Conservation (phyloP, 768 basidiomycete species). For the Pleurotus eryngii region DNA sequence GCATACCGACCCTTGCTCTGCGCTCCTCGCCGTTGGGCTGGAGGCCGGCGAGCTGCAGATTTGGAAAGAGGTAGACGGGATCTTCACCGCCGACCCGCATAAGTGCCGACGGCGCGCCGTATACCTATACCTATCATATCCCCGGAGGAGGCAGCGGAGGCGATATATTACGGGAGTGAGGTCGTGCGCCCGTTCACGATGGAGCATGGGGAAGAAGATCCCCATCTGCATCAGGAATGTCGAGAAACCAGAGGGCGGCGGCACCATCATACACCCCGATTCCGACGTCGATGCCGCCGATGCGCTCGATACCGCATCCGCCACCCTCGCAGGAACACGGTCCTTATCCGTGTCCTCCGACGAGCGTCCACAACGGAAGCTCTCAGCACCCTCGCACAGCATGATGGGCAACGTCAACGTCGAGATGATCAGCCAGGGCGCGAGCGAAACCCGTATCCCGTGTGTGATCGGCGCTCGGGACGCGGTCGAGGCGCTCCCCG, state of each 20-base stretch:
- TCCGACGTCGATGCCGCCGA: constrained; percentile 46
- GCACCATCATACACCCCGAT: constrained; percentile 89
- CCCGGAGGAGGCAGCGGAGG: constrained; percentile 95
- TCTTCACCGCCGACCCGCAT: constrained; percentile 98
- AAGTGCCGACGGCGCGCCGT: constrained; percentile 88
- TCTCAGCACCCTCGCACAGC: constrained; percentile 87
- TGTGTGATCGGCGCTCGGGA: constrained; percentile 88
- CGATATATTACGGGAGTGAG: constrained; percentile 98
- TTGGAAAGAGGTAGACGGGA: constrained; percentile 99
- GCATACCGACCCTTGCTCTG: constrained; percentile 95
- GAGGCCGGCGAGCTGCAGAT: constrained; percentile 91
- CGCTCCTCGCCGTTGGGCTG: constrained; percentile 88
- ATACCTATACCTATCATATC: constrained; percentile 83
- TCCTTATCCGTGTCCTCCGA: constrained; percentile 10
- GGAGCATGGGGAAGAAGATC: constrained; percentile 88
- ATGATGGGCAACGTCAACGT: constrained; percentile 81
- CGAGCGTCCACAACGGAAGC: constrained; percentile 28
- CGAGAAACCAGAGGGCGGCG: constrained; percentile 82
- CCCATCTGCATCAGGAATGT: constrained; percentile 99
- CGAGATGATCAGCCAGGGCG: constrained; percentile 98
- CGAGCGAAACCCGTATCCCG: constrained; percentile 93
- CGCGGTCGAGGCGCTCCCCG: constrained; percentile 75
- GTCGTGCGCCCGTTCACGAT: constrained; percentile 98
- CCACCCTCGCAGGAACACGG: not conserved
- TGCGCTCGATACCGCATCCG: constrained; percentile 11